Conservation (phyloP, 208 protist species). For the Trypanosoma vivax region DNA sequence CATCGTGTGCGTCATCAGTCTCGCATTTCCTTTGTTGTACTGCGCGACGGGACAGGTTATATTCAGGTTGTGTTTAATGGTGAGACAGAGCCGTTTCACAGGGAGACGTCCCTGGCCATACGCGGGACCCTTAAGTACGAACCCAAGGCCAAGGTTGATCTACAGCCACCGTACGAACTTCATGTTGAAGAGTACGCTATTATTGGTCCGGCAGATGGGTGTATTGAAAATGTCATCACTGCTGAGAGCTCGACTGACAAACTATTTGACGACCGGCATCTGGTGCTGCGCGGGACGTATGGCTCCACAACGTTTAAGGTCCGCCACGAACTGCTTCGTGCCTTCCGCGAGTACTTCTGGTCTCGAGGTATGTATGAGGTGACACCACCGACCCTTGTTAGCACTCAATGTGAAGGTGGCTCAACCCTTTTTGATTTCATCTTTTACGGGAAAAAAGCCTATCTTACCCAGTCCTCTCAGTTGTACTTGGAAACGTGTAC, state of each 20-base stretch:
- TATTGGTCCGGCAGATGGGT: constrained; percentile 74
- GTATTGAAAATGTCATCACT: constrained; percentile 86
- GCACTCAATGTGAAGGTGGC: constrained; percentile 97
- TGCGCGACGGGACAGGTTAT: constrained; percentile 95
- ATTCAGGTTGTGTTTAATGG: constrained; percentile 94
- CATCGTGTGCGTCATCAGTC: constrained; percentile 92
- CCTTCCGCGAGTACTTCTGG: constrained; percentile 96
- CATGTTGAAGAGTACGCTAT: constrained; percentile 85
- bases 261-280: constrained; percentile 93
- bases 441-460: constrained; percentile 97
- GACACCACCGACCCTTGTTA: constrained; percentile 96
- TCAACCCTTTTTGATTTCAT: constrained; percentile 97
- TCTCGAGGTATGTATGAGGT: constrained; percentile 90
- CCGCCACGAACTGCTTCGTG: constrained; percentile 80
- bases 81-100: constrained; percentile 62
- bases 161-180: constrained; percentile 79
- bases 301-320: constrained; percentile 88
- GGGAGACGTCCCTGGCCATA: constrained; percentile 84
- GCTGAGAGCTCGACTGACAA: constrained; percentile 90
- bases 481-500: constrained; percentile 98
- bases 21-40: constrained; percentile 94
- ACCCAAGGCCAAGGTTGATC: constrained; percentile 74
- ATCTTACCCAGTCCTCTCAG: constrained; percentile 98
- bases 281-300: constrained; percentile 90
- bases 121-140: constrained; percentile 62